Evolutionary conservation across 1,139 yeast species (phyloP).

Genomic region (Suhomyces kunorum): DNA sequence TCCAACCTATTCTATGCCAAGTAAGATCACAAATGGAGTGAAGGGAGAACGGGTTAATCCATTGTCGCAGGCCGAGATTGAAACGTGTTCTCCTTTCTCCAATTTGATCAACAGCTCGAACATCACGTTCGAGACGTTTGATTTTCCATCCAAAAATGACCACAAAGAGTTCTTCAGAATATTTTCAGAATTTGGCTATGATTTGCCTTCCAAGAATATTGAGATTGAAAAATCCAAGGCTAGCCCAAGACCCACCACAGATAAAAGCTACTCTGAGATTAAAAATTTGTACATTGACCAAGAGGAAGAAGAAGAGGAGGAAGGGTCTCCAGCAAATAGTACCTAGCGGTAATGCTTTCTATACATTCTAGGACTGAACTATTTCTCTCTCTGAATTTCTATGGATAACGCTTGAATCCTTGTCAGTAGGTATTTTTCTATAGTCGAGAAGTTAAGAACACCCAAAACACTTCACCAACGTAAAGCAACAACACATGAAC

Average conservation of each 20-base stretch:
- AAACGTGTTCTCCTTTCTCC: slow-evolving; percentile 59
- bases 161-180: slow-evolving; percentile 15
- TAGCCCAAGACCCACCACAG: neutral
- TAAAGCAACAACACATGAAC: neutral
- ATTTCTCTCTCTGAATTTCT: neutral
- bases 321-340: neutral
- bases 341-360: neutral
- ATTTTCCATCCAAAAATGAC: slow-evolving; percentile 16
- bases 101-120: slow-evolving; percentile 47
- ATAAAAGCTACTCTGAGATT: neutral
- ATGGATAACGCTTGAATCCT: neutral
- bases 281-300: slow-evolving; percentile 12
- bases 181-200: slow-evolving; percentile 24
- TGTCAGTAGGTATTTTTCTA: slow-evolving; percentile 2
- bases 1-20: slow-evolving; percentile 1
- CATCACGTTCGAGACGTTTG: slow-evolving; percentile 36
- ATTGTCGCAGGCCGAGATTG: slow-evolving; percentile 63
- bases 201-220: slow-evolving; percentile 17
- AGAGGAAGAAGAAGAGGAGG: slow-evolving; percentile 6
- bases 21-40: neutral
- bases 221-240: slow-evolving; percentile 4
- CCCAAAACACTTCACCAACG: neutral
- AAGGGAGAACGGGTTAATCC: slow-evolving; percentile 35
- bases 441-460: slow-evolving; percentile 1
- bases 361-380: slow-evolving; percentile 1